Base-by-base conservation (phyloP, 2,329 filamentous ascomycete species). In the Penicillium nordicum region DNA sequence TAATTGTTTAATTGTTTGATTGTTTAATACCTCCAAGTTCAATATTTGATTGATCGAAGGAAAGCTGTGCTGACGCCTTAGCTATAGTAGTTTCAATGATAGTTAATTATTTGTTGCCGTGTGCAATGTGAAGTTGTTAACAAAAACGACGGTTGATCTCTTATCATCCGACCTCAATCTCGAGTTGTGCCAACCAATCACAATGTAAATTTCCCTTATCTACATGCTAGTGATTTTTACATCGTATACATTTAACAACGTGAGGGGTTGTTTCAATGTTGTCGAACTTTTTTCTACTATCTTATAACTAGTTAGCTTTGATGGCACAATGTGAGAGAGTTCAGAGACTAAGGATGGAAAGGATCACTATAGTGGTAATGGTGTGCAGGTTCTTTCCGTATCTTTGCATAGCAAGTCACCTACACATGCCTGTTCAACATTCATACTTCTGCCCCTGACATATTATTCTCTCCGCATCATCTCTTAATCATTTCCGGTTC, bases 111-210 rank as follows among this genome's bases (percentile, higher is more conserved):
- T 18, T 18, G 5, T 30, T 21, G 36, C 16, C n/a, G 9, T 34
- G 14, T 30, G 18, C 21, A 30, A 53, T 16, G 8, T n/a, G 42
- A 40, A 18, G 34, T 25, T 36, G 27, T 47, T 32, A 4, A 34
- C 12, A 18, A 12, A 38, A 38, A 29, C 32, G 25, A 30, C 11
- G 37, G 46, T 38, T 30, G 45, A 29, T 47, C 45, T 58, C 62
- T 64, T 63, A 64, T 64, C 62, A 56, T 29, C 16, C 2, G 5
- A 10, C 11, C 11, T 23, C 27, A 11, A 44, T 36, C 11, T 23
- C 42, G 52, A 16, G 38, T 51, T 34, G 29, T 5, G 16, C 12
- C 25, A 46, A 29, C 62, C 60, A 63, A 64, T 64, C 60, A 61
- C 27, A 14, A 29, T 23, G 23, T n/a, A 40, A 49, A 49, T 51